Conservation (phyloP, 257 asterid species). For the Nicotiana benthamiana region DNA sequence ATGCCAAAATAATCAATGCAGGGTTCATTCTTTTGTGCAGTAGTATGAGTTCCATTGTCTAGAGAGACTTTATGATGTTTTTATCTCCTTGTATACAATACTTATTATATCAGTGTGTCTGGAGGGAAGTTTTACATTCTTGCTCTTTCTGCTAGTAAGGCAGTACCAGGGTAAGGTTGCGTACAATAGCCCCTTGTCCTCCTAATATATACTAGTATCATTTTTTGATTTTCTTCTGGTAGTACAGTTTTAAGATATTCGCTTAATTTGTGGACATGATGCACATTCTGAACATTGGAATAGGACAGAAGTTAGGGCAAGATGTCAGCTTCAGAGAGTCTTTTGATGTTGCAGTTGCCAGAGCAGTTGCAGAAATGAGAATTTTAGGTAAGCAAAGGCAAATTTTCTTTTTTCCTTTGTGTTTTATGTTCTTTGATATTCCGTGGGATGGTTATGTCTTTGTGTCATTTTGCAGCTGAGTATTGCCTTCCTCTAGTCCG, state of each 20-base stretch:
- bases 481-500: constrained; percentile 90
- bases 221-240: not conserved
- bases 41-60: not conserved
- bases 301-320: constrained; percentile 68
- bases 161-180: too few species aligned
- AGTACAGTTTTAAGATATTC: not conserved
- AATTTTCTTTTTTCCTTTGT: not conserved
- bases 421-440: not conserved
- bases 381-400: constrained; percentile 43
- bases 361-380: constrained; percentile 99
- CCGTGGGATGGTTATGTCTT: constrained; percentile 11
- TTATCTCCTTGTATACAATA: not conserved
- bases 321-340: constrained; percentile 58
- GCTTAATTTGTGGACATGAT: constrained; percentile 11
- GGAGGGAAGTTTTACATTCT: not conserved
- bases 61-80: not conserved
- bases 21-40: not conserved
- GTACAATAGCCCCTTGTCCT: too few species aligned
- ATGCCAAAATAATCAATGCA: not conserved
- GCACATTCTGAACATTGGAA: constrained; percentile 16
- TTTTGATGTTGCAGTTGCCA: constrained; percentile 81
- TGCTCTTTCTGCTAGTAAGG: not conserved
- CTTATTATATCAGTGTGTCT: too few species aligned
- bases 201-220: not conserved
- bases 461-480: constrained; percentile 55